Evolutionary conservation across 257 asterid species (phyloP).

Genomic region (Rauvolfia tetraphylla): DNA sequence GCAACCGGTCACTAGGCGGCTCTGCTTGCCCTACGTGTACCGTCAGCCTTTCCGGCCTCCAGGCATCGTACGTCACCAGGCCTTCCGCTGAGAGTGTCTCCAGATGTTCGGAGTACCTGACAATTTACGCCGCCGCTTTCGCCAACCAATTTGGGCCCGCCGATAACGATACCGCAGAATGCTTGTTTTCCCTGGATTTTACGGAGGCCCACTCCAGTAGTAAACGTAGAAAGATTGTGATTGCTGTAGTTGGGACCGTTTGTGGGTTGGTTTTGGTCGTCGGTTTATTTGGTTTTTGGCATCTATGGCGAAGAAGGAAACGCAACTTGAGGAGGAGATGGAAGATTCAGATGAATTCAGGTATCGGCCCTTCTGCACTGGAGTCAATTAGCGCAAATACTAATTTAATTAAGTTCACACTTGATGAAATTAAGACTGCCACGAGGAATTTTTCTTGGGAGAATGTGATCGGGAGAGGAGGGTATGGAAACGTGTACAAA

Average conservation of each 20-base stretch:
- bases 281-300: constrained; percentile 32
- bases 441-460: constrained; percentile 56
- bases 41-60: constrained; percentile 47
- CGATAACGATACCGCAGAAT: constrained; percentile 62
- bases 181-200: constrained; percentile 66
- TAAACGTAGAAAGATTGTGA: constrained; percentile 28
- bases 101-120: constrained; percentile 59
- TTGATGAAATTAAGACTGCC: constrained; percentile 61
- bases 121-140: constrained; percentile 67
- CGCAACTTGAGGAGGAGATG: constrained; percentile 11
- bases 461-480: constrained; percentile 74
- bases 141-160: constrained; percentile 58
- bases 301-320: constrained; percentile 30
- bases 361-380: constrained; percentile 30
- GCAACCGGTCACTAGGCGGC: constrained; percentile 60
- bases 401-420: constrained; percentile 45
- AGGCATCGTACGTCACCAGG: constrained; percentile 48
- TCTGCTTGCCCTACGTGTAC: constrained; percentile 86
- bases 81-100: constrained; percentile 53
- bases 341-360: constrained; percentile 25
- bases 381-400: constrained; percentile 71
- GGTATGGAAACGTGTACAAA: constrained; percentile 83
- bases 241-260: constrained; percentile 32
- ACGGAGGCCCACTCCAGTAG: constrained; percentile 16
- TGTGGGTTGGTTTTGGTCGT: constrained; percentile 26